Evolutionary conservation across 2,329 filamentous ascomycete genomes (phyloP).

Genomic region (Cadophora sp.): DNA sequence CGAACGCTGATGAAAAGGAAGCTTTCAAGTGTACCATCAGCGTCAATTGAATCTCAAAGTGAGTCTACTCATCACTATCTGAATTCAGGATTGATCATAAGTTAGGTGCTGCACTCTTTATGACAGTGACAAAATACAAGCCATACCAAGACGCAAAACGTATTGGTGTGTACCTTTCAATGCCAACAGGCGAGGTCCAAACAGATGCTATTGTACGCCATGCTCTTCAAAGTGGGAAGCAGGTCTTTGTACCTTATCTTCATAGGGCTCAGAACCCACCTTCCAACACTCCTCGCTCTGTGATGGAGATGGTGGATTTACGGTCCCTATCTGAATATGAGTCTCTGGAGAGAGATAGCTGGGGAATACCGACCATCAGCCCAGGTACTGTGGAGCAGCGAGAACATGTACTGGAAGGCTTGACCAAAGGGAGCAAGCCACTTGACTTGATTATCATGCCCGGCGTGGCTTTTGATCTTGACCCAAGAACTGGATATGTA

Average conservation of each 20-base stretch:
- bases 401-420: conserved; percentile 74
- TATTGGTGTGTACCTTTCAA: conserved; percentile 90
- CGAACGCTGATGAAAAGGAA: conserved; percentile 72
- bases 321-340: conserved; percentile 78
- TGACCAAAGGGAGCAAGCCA: conserved; percentile 51
- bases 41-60: conserved; percentile 75
- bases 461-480: conserved; percentile 86
- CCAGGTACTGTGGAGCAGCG: conserved; percentile 68
- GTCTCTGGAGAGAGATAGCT: conserved; percentile 76
- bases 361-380: conserved; percentile 92
- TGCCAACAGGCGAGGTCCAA: conserved; percentile 87
- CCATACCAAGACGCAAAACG: conserved; percentile 78
- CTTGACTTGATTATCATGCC: conserved; percentile 92
- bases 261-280: conserved; percentile 60
- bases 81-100: conserved; percentile 13
- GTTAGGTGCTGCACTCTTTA: conserved; percentile 69
- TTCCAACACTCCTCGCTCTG: conserved; percentile 58
- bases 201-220: conserved; percentile 83
- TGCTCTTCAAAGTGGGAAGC: conserved; percentile 78
- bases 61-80: conserved; percentile 44
- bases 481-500: conserved; percentile 58
- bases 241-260: conserved; percentile 91
- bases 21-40: conserved; percentile 65
- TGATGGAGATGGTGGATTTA: conserved; percentile 96
- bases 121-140: conserved; percentile 68